phyloP scores from a whole-genome alignment of 345 rosid species.

The Eucalyptus cloeziana region DNA sequence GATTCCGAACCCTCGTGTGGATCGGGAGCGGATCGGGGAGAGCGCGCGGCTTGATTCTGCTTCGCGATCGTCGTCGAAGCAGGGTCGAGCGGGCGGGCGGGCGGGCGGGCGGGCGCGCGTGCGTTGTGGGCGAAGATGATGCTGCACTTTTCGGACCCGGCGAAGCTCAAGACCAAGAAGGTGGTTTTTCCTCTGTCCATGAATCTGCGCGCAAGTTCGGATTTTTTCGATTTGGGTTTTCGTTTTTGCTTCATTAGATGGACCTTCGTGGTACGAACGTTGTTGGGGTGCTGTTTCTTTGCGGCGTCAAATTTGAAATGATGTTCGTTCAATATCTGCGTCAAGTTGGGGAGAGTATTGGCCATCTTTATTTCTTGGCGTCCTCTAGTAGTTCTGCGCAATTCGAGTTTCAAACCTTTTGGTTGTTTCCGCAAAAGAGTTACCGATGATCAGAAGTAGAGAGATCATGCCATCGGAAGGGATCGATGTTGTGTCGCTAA shows the following conservation, averaged over 20 bases:
- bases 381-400: background rate
- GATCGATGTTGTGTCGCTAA: background rate
- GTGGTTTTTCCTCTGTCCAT: background rate
- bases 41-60: background rate
- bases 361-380: background rate
- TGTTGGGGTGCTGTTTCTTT: background rate
- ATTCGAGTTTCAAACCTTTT: background rate
- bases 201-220: background rate
- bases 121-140: constrained; percentile 17
- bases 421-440: background rate
- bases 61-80: background rate
- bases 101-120: background rate
- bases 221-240: background rate
- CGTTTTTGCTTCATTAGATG: background rate
- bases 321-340: background rate
- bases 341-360: background rate
- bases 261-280: background rate
- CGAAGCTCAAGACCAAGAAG: constrained; percentile 35
- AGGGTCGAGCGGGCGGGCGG: background rate
- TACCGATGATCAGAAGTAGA: background rate
- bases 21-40: background rate
- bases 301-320: background rate
- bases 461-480: background rate
- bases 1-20: background rate
- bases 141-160: constrained; percentile 27